Base-by-base conservation (phyloP, 768 basidiomycete genomes). In the Gelatoporia subvermispora region DNA sequence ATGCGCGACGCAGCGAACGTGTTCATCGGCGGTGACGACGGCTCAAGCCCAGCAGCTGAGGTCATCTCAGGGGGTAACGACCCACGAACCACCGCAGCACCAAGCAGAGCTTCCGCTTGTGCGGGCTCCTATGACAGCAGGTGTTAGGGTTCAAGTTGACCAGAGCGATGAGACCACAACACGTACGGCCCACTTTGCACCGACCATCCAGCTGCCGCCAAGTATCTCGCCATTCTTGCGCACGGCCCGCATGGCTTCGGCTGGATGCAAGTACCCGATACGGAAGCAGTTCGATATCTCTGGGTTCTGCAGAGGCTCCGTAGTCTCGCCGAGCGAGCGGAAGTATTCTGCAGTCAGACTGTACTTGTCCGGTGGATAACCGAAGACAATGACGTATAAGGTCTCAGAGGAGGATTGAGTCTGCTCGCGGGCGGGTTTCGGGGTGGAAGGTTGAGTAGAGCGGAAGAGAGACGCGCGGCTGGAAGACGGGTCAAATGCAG, bases 291-390 rank as follows among this genome's bases (percentile, higher is more conserved):
- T 93, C 20, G 73, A 62, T 17, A 92, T 78, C 37, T 89, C 85
- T 0, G 72, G 64, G 59, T 84, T 79, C 9, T 76, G 77, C 41
- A 88, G 82, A 0, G 84, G 73, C 16, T 85, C 84, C 2, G 85
- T 84, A 28, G 82, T 68, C 13, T 79, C 78, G 8, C 88, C 89
- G 18, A 94, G 67, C 1, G 82, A 80, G 55, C 76, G 77, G 71
- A 90, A 86, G 64, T 86, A 86, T 58, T 86, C 85, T 15, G 78
- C 79, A 0, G 85, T 81, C 15, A 82, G 61, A 45, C 77, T 80
- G 63, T 85, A 87, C 59, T 82, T 82, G 65, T 92, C 87, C 25
- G 80, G 71, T 4, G 92, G 90, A 62, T 92, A 94, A n/a, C 92
- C 92, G 52, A 91, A 94, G 44, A 94, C 81, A 59, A 92, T 73